Percentiles rank a stretch among this genome's conserved stretches.
Conservation (phyloP, 2,329 filamentous ascomycete genomes). For the Exophiala viscosa region DNA sequence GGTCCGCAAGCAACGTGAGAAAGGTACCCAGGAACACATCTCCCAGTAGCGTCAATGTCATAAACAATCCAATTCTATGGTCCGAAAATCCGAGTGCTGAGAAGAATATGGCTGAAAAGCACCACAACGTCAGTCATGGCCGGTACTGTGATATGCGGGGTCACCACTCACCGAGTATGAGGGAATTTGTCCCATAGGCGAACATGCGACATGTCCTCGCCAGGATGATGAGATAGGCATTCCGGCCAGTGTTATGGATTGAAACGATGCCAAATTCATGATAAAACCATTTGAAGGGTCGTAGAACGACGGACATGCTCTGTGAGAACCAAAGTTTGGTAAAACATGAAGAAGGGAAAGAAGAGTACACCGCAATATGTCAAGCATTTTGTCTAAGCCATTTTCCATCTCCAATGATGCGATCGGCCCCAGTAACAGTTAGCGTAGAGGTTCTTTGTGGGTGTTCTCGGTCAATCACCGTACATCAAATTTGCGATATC, state of each 20-base stretch:
- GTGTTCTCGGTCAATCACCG: no score
- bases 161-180: slow-evolving; percentile 26
- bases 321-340: background rate
- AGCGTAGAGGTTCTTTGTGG: no score
- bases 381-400: background rate
- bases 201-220: slow-evolving; percentile 29
- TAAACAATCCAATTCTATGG: slow-evolving; percentile 58
- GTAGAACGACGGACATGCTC: slow-evolving; percentile 15
- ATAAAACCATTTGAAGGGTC: slow-evolving; percentile 28
- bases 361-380: background rate
- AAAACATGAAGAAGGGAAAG: background rate
- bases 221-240: slow-evolving; percentile 29
- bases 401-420: no score
- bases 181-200: slow-evolving; percentile 30
- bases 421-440: no score
- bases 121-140: background rate
- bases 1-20: slow-evolving; percentile 58
- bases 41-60: slow-evolving; percentile 61
- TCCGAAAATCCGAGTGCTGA: slow-evolving; percentile 50
- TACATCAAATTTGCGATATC: no score
- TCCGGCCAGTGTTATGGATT: slow-evolving; percentile 26
- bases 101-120: slow-evolving; percentile 51
- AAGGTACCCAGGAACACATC: slow-evolving; percentile 58
- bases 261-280: slow-evolving; percentile 28
- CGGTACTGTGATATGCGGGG: background rate